These are phyloP conservation scores for Lyophyllum decastes DNA, from an alignment of 768 basidiomycete genomes.

Conservation along the genomic window DNA sequence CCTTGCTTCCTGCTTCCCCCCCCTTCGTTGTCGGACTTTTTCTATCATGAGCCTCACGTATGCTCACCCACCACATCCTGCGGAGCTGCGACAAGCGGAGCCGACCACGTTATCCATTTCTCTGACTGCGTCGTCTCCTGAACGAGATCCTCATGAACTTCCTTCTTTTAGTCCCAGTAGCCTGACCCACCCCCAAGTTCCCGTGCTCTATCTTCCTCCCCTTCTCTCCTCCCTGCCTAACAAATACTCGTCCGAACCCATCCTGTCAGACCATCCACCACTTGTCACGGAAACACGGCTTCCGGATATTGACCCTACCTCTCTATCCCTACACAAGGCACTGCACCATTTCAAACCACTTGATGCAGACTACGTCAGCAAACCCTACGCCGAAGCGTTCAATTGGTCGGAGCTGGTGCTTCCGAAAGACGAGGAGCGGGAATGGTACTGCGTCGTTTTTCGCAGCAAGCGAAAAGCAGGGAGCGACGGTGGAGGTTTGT, in stretches of 20 bases:
- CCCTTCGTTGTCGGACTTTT: too few relatives aligned
- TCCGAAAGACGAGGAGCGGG: conserved; percentile 70
- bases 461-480: conserved; percentile 73
- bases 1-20: neutral
- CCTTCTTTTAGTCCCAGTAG: conserved; percentile 49
- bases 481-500: conserved; percentile 66
- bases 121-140: conserved; percentile 1
- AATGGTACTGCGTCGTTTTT: conserved; percentile 95
- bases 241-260: conserved; percentile 28
- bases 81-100: conserved; percentile 4
- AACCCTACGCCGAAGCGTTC: conserved; percentile 76
- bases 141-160: conserved; percentile 53
- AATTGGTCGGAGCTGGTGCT: conserved; percentile 81
- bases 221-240: conserved; percentile 76
- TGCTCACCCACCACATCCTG: conserved; percentile 34
- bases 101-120: neutral
- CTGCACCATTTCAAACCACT: conserved; percentile 74
- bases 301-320: conserved; percentile 84
- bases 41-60: conserved; percentile 27
- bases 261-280: conserved; percentile 39
- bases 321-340: conserved; percentile 83
- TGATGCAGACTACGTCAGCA: conserved; percentile 58
- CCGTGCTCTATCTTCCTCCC: conserved; percentile 83
- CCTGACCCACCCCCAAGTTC: conserved; percentile 35
- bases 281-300: conserved; percentile 71